These are phyloP conservation scores for Lipomyces yarrowii DNA, from an alignment of 1,139 yeast species.

Conservation along the genomic window DNA sequence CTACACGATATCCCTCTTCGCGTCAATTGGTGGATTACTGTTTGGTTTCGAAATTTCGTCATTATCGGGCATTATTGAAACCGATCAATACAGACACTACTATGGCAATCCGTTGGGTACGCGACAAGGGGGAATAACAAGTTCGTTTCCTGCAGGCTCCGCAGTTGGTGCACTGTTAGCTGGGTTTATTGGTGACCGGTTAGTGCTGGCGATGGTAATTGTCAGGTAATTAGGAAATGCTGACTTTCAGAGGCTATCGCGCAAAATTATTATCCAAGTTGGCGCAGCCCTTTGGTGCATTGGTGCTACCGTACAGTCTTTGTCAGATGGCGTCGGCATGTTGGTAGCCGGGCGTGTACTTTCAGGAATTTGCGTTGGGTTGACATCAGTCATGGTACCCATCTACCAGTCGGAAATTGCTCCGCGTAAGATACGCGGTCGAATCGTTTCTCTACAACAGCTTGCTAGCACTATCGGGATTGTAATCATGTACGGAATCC, in stretches of 20 bases:
- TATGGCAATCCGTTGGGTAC: constrained; percentile 51
- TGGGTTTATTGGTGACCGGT: constrained; percentile 52
- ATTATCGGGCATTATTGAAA: constrained; percentile 60
- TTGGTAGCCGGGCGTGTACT: constrained; percentile 54
- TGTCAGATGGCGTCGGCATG: constrained; percentile 24
- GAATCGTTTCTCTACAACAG: constrained; percentile 60
- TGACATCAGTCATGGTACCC: constrained; percentile 64
- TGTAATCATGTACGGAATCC: constrained; percentile 39
- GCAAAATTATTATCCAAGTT: constrained; percentile 55
- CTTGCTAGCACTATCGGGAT: constrained; percentile 64
- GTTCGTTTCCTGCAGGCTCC: constrained; percentile 62
- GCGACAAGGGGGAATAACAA: constrained; percentile 61
- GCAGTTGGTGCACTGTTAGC: constrained; percentile 55
- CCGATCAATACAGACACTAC: constrained; percentile 45
- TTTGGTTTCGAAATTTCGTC: constrained; percentile 67
- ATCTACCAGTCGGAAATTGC: too few relatives aligned
- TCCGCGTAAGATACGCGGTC: constrained; percentile 60
- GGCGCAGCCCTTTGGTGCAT: constrained; percentile 54
- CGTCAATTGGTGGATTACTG: constrained; percentile 57
- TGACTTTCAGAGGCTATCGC: constrained; percentile 49
- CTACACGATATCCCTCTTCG: constrained; percentile 17
- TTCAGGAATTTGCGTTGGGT: constrained; percentile 66
- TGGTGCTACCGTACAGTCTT: constrained; percentile 41
- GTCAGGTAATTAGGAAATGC: neutral
- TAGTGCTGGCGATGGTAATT: neutral